A percentile compares a stretch with the other conserved stretches of the same genome.
Evolutionary conservation across 139 green algal species (phyloP).

Genomic region (Chlorella sp.): DNA sequence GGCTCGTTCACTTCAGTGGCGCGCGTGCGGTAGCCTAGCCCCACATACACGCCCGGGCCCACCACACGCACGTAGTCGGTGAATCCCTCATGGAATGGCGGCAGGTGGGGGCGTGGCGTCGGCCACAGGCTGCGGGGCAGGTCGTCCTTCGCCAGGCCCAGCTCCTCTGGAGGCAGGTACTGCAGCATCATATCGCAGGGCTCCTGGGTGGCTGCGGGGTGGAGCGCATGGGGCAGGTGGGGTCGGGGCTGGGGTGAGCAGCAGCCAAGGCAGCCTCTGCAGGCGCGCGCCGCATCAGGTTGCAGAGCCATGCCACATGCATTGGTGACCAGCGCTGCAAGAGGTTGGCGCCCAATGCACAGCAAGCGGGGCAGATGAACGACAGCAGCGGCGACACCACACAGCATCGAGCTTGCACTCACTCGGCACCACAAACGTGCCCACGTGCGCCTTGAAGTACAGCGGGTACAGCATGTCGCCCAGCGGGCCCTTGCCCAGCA

Average conservation of each 20-base stretch:
- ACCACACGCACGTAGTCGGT: constrained; percentile 42
- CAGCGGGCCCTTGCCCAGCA: constrained; percentile 34
- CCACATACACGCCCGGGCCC: constrained; percentile 42
- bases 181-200: constrained; percentile 33
- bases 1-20: constrained; percentile 14
- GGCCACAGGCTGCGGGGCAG: constrained; percentile 34
- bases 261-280: no score
- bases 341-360: no score
- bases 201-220: constrained; percentile 37
- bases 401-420: background rate
- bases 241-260: no score
- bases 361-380: background rate
- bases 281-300: no score
- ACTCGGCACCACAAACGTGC: constrained; percentile 12
- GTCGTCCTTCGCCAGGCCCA: constrained; percentile 25
- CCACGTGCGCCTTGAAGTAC: constrained; percentile 19
- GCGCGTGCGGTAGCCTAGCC: constrained; percentile 29
- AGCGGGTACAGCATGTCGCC: constrained; percentile 22
- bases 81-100: constrained; percentile 40
- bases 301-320: no score
- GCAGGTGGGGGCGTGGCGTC: constrained; percentile 18
- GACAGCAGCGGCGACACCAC: background rate
- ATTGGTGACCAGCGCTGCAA: no score
- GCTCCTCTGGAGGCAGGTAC: constrained; percentile 19
- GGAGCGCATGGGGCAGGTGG: no score